Evolutionary conservation across 2,329 filamentous ascomycete species (phyloP).

Genomic region (Gliomastix tumulicola): DNA sequence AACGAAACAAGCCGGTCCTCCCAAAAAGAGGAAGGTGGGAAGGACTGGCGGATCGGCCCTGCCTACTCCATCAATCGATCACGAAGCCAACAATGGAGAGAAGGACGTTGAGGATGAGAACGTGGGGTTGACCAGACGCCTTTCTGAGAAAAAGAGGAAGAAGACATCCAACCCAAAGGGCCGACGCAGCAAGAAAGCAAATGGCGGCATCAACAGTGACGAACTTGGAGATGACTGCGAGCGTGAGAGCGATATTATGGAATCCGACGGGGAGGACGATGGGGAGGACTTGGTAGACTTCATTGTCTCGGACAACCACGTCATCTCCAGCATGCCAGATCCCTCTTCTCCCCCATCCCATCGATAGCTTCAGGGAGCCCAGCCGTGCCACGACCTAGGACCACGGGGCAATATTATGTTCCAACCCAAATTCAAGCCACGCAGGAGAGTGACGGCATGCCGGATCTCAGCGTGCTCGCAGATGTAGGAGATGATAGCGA

Average conservation of each 20-base stretch:
- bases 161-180: constrained; percentile 7
- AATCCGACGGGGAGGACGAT: constrained; percentile 39
- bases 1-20: too few relatives aligned
- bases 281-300: constrained; percentile 48
- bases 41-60: too few relatives aligned
- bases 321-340: constrained; percentile 26
- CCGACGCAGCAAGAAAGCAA: constrained; percentile 5
- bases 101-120: constrained; percentile 10
- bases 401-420: constrained; percentile 29
- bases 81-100: constrained; percentile 5
- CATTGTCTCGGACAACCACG: constrained; percentile 43
- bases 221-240: constrained; percentile 45
- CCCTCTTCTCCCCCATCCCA: constrained; percentile 9
- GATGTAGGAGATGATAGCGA: too few relatives aligned
- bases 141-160: constrained; percentile 8
- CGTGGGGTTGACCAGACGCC: constrained; percentile 4
- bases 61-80: too few relatives aligned
- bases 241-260: constrained; percentile 37
- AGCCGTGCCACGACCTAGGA: too few relatives aligned
- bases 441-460: constrained; percentile 32
- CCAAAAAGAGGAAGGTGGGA: too few relatives aligned
- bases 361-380: too few relatives aligned
- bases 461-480: constrained; percentile 21
- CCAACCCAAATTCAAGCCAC: constrained; percentile 28
- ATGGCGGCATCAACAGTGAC: constrained; percentile 31